A percentile compares a stretch with the other conserved stretches of the same genome.
These are phyloP conservation scores for Apostasia shenzhenica DNA, from an alignment of 106 monocot species.

Conservation along the genomic window DNA sequence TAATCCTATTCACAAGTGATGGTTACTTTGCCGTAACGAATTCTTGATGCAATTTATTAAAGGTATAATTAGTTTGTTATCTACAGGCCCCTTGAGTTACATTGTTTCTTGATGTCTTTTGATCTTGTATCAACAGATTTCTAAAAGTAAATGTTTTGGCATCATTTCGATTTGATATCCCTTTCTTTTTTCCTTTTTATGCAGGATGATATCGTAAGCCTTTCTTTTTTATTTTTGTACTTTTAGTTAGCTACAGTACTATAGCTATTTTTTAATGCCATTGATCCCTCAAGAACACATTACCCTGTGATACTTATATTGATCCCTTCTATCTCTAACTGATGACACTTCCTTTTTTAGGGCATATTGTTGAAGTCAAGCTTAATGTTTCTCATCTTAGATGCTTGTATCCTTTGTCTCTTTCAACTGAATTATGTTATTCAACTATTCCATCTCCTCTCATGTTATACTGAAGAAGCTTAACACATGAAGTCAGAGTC, in stretches of 20 bases:
- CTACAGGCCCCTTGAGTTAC: too few species aligned
- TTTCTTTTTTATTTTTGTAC: too few species aligned
- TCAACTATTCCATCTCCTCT: neutral
- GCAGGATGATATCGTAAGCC: neutral
- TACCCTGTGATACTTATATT: neutral
- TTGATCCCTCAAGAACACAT: too few species aligned
- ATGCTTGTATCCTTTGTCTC: slow-evolving; percentile 57
- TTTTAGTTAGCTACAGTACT: too few species aligned
- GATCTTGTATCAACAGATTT: too few species aligned
- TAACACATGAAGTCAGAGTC: slow-evolving; percentile 42
- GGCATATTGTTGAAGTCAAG: slow-evolving; percentile 27
- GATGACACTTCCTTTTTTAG: slow-evolving; percentile 25
- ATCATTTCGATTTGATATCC: too few species aligned
- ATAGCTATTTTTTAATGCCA: too few species aligned
- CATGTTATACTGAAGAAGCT: slow-evolving; percentile 5
- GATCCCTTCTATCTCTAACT: neutral
- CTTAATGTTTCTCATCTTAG: slow-evolving; percentile 36
- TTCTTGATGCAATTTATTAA: neutral
- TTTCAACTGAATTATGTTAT: neutral
- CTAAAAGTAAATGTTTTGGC: too few species aligned
- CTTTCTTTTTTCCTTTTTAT: neutral
- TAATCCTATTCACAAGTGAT: neutral
- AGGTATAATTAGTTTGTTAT: too few species aligned
- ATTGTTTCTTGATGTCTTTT: too few species aligned
- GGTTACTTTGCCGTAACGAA: neutral